Base-by-base conservation (phyloP, 257 asterid genomes). In the Echium plantagineum region DNA sequence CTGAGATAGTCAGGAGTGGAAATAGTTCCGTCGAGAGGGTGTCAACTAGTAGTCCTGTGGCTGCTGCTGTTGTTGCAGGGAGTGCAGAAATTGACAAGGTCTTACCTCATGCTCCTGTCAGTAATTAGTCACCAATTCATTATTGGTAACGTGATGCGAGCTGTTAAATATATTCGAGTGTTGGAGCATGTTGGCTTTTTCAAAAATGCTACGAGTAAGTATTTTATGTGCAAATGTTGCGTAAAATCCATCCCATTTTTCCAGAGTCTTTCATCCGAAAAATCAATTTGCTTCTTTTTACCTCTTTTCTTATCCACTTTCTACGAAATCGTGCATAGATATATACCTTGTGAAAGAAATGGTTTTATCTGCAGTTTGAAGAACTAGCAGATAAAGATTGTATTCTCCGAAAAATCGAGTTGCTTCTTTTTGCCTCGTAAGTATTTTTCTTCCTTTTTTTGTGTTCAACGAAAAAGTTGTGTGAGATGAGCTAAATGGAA, bases 1-100 rank as follows among this genome's bases (percentile, higher is more conserved):
- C 52, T 21, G 69, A 70, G 32, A 68, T 24, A 60, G 67, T 20
- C 15, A 73, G 70, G 51, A 71, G 48, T 28, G 57, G 38, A 46
- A 64, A 57, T 55, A 42, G 69, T 42, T n/a, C 15, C 12, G 59
- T 10, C 4, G 72, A 28, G 66, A 51, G 32, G 60, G 1, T 68
- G 35, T 55, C 66, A 22, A 24, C 46, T 60, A 55, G 61, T 28
- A 69, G 69, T n/a, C 57, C 21, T 6, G 21, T 20, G 16, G 49
- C 1, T 57, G 56, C 61, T n/a, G 51, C 53, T 19, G 65, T 22
- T 56, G 61, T 66, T 51, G 54, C 67, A 22, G 42, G 12, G 17
- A 56, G 38, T 56, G 9, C 38, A 6, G 38, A 13, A 31, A 26
- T 13, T 21, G 38, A 56, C 19, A 26, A 22, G 9, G 8, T 22